phyloP scores from a whole-genome alignment of 2,329 filamentous ascomycete species.

The Endocalyx cinctus region DNA sequence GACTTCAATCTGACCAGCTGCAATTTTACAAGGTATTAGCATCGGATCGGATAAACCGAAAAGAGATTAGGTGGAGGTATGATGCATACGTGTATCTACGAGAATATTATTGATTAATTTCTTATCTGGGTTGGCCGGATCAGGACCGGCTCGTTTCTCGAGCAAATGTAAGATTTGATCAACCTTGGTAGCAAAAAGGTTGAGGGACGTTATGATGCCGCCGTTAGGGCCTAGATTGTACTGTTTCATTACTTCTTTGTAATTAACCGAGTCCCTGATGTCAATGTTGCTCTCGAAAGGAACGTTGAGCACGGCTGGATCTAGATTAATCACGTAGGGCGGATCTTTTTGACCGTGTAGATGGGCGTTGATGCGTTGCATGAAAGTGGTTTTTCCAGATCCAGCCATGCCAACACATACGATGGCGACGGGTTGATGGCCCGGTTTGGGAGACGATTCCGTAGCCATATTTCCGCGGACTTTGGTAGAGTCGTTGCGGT shows the following conservation, averaged over 20 bases:
- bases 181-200: slow-evolving; percentile 96
- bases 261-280: slow-evolving; percentile 97
- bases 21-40: too few relatives aligned
- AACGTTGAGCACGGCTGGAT: slow-evolving; percentile 87
- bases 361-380: slow-evolving; percentile 95
- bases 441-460: too few relatives aligned
- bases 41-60: too few relatives aligned
- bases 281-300: slow-evolving; percentile 98
- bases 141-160: slow-evolving; percentile 76
- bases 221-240: slow-evolving; percentile 97
- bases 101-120: slow-evolving; percentile 76
- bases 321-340: slow-evolving; percentile 95
- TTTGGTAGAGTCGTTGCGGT: too few relatives aligned
- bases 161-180: slow-evolving; percentile 87
- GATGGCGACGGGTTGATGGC: slow-evolving; percentile 50
- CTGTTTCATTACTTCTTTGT: slow-evolving; percentile 99
- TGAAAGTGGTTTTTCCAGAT: slow-evolving; percentile 99
- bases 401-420: slow-evolving; percentile 98
- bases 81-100: slow-evolving; percentile 68
- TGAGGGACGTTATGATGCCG: slow-evolving; percentile 90
- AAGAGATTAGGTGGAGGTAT: neutral
- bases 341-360: slow-evolving; percentile 75
- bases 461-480: too few relatives aligned
- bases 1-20: slow-evolving; percentile 89
- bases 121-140: slow-evolving; percentile 53